These are phyloP conservation scores for Cladophialophora psammophila DNA, from an alignment of 2,329 filamentous ascomycete genomes.

Conservation along the genomic window DNA sequence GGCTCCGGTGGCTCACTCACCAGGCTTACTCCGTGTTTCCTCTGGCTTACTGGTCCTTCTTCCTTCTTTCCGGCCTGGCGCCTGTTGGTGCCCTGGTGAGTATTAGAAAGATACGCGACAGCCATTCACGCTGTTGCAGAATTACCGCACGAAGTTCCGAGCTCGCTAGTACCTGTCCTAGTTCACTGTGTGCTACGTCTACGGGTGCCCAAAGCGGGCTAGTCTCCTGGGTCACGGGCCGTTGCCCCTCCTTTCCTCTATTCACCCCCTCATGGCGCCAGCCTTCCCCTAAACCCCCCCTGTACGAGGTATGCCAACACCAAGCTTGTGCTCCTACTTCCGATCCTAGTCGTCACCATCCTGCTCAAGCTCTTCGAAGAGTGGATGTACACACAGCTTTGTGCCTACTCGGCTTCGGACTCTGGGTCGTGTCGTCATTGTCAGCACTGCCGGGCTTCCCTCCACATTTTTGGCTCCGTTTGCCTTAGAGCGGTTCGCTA, in stretches of 20 bases:
- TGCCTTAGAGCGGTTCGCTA: conserved; percentile 1
- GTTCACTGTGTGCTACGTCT: not conserved
- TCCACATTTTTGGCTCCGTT: conserved; percentile 4
- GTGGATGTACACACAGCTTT: conserved; percentile 7
- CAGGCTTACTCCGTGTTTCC: not conserved
- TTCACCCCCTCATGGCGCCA: not conserved
- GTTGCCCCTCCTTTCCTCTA: conserved; percentile 13
- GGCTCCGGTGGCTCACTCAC: not conserved
- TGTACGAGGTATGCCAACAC: not conserved
- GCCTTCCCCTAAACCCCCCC: not conserved
- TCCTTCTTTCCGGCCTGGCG: not conserved
- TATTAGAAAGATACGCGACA: conserved; percentile 11
- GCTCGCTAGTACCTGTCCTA: not conserved
- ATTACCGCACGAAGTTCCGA: not conserved
- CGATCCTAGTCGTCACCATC: conserved; percentile 15
- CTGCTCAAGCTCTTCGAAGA: not conserved
- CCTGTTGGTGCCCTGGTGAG: not conserved
- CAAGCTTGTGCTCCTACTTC: conserved; percentile 3
- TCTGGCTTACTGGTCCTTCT: not conserved
- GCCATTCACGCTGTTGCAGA: conserved; percentile 10
- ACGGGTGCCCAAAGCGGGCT: conserved; percentile 8
- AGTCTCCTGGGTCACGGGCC: not conserved
- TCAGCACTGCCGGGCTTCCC: conserved; percentile 19
- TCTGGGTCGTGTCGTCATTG: conserved; percentile 26
- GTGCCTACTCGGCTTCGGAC: conserved; percentile 15